Evolutionary conservation across 345 rosid genomes (phyloP).

Genomic region (Eucalyptus decipiens): DNA sequence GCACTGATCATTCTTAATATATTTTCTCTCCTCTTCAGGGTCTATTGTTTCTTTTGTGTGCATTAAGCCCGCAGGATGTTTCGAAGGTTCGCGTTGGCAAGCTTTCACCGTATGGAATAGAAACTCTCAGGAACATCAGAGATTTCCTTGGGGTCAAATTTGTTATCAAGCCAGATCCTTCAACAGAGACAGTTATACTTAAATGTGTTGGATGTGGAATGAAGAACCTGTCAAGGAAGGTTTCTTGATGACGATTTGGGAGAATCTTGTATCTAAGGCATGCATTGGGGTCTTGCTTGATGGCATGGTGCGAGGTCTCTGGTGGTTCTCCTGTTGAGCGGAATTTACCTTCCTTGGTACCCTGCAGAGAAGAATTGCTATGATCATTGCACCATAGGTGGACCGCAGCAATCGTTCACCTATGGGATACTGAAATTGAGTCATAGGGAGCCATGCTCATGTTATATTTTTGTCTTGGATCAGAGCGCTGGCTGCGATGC

Average conservation of each 20-base stretch:
- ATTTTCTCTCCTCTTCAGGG: slow-evolving; percentile 25
- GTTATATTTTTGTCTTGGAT: background rate
- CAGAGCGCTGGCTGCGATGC: background rate
- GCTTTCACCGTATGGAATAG: slow-evolving; percentile 67
- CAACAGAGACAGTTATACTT: slow-evolving; percentile 60
- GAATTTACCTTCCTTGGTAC: background rate
- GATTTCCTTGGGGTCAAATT: slow-evolving; percentile 70
- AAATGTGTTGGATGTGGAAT: slow-evolving; percentile 76
- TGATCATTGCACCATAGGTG: background rate
- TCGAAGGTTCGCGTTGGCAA: slow-evolving; percentile 86
- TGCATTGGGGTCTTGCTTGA: background rate
- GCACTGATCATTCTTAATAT: background rate
- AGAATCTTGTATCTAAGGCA: background rate
- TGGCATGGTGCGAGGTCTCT: background rate
- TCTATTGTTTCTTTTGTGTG: slow-evolving; percentile 65
- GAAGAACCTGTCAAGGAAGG: slow-evolving; percentile 63
- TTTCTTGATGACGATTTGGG: slow-evolving; percentile 13
- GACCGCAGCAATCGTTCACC: background rate
- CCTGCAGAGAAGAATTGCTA: background rate
- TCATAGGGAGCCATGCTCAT: background rate
- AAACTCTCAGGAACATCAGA: slow-evolving; percentile 56
- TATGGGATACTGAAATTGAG: background rate
- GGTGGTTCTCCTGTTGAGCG: background rate
- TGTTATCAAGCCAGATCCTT: slow-evolving; percentile 56
- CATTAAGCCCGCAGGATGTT: slow-evolving; percentile 62